phyloP scores from a whole-genome alignment of 2,329 filamentous ascomycete genomes.

The Daldinia sp. region DNA sequence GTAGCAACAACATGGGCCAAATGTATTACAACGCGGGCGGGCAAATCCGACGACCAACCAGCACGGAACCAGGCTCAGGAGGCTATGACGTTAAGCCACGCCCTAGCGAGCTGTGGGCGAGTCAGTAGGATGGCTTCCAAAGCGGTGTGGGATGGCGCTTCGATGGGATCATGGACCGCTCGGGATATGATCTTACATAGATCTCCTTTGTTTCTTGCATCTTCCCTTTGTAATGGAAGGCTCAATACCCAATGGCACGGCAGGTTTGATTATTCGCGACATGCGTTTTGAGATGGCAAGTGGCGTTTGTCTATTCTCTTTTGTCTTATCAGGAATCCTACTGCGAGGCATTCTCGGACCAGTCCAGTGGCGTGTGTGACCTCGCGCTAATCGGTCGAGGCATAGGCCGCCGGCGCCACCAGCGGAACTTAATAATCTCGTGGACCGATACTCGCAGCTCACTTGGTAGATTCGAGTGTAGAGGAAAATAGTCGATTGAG shows the following conservation, averaged over 20 bases:
- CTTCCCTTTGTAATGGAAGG: slow-evolving; percentile 36
- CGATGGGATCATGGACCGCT: neutral
- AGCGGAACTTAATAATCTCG: slow-evolving; percentile 36
- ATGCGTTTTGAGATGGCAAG: slow-evolving; percentile 28
- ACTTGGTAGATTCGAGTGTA: slow-evolving; percentile 31
- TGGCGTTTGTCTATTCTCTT: slow-evolving; percentile 29
- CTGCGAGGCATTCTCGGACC: slow-evolving; percentile 14
- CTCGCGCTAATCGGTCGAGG: slow-evolving; percentile 18
- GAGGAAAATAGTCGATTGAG: slow-evolving; percentile 14
- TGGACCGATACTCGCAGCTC: slow-evolving; percentile 4
- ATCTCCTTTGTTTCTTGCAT: slow-evolving; percentile 37
- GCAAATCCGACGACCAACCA: slow-evolving; percentile 73
- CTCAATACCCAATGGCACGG: slow-evolving; percentile 43
- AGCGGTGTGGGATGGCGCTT: neutral
- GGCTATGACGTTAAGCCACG: slow-evolving; percentile 70
- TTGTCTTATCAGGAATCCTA: slow-evolving; percentile 17
- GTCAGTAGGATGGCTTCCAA: slow-evolving; percentile 50
- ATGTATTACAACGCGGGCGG: slow-evolving; percentile 76
- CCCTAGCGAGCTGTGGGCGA: slow-evolving; percentile 47
- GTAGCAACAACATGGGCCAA: slow-evolving; percentile 65
- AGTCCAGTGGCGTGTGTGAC: neutral
- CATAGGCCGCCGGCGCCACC: slow-evolving; percentile 10
- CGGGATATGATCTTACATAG: slow-evolving; percentile 24
- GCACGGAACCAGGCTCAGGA: slow-evolving; percentile 70
- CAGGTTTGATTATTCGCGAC: slow-evolving; percentile 29